Evolutionary conservation across 805 yeast species (phyloP), one percentile per base, ranked within the genome.

Genomic region (Grigorovia humatica): DNA sequence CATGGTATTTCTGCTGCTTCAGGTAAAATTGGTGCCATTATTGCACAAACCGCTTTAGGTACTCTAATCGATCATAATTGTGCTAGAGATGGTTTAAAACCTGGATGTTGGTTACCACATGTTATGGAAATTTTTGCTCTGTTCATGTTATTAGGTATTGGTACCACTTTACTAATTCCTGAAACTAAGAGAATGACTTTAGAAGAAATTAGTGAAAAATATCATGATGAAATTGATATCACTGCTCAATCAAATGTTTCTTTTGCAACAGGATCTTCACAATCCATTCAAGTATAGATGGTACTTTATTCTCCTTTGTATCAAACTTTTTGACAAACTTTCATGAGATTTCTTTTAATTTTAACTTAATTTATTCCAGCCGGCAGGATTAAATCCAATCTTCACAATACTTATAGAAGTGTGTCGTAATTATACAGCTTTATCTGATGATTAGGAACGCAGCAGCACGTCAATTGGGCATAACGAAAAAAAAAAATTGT

Each of bases 121-220:
- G 95, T 88, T 59, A 88, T 88, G 95, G 89, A 88, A 74, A 88
- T 88, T 67, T 88, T 85, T 68, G 96, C 96, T 19, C 75, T 88
- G 51, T 88, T 88, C 79, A 88, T 88, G 96, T 76, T 88, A 72
- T 59, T 82, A 48, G 96, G 96, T 75, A 60, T 80, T 60, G 70
- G 76, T 62, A 69, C 81, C 44, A 70, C 93, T 13, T 66, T 85
- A 51, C 76, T 86, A 62, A 73, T 88, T 58, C 96, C 96, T 62
- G 96, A 88, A 77, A 88, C 96, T 55, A 86, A 85, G 81, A 82
- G 96, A 77, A 81, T 80, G 80, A 86, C 96, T 48, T 78, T 88
- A 62, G 96, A 88, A 76, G 83, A 87, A 68, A 78, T 88, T 55
- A 71, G 82, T 59, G 96, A 86, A 72, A 79, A 78, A 66, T 80